These are phyloP conservation scores for Sphenostylis stenocarpa DNA, from an alignment of 306 rosid species.

Conservation along the genomic window DNA sequence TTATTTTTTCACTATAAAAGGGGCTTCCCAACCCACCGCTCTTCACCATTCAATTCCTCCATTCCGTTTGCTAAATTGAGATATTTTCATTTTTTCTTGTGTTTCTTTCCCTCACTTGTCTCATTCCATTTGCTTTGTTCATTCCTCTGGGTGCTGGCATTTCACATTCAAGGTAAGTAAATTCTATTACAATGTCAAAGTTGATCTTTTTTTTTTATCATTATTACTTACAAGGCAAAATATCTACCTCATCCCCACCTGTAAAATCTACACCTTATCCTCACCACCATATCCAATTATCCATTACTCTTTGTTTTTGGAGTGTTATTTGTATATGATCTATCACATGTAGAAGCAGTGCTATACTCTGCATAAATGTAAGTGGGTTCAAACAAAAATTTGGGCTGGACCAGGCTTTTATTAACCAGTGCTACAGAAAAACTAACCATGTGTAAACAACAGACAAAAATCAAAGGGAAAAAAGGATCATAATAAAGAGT, in stretches of 20 bases:
- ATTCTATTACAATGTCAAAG: background rate
- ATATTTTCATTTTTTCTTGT: background rate
- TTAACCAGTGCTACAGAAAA: background rate
- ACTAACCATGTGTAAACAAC: background rate
- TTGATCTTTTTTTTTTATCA: background rate
- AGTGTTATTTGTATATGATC: background rate
- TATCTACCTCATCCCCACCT: background rate
- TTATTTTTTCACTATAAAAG: background rate
- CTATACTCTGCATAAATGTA: background rate
- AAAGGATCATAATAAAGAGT: background rate
- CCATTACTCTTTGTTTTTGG: background rate
- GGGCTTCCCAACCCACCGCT: background rate
- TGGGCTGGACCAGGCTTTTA: background rate
- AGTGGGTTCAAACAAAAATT: background rate
- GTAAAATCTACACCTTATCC: background rate
- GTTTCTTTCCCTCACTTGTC: background rate
- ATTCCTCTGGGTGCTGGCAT: background rate
- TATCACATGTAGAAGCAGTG: background rate
- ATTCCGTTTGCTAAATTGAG: background rate
- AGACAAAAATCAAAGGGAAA: background rate
- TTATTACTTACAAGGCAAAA: background rate
- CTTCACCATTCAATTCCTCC: slow-evolving; percentile 18
- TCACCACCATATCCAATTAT: background rate
- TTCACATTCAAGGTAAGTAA: slow-evolving; percentile 1
- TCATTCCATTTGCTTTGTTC: background rate